Conservation (phyloP, 2,329 filamentous ascomycete species). For the Fusarium sublunatum region DNA sequence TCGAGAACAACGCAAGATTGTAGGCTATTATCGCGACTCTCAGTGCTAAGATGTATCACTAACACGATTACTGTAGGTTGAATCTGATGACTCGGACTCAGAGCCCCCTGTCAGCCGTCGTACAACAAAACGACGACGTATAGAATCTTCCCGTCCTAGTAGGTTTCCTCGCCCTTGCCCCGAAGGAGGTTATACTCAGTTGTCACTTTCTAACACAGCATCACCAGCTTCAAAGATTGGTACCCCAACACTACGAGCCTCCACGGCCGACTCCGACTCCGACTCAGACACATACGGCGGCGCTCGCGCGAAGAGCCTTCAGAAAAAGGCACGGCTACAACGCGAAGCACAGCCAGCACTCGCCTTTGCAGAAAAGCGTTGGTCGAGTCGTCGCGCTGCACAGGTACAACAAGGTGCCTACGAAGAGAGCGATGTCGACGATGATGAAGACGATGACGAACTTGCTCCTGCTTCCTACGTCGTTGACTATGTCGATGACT, state of each 20-base stretch:
- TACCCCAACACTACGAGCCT: slow-evolving; percentile 66
- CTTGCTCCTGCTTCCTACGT: slow-evolving; percentile 73
- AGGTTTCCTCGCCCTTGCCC: slow-evolving; percentile 48
- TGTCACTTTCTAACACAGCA: slow-evolving; percentile 29
- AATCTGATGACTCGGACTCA: slow-evolving; percentile 75
- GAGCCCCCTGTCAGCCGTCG: slow-evolving; percentile 70
- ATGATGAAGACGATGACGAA: slow-evolving; percentile 73
- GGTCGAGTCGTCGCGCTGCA: slow-evolving; percentile 87
- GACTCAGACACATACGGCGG: slow-evolving; percentile 84
- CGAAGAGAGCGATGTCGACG: slow-evolving; percentile 74
- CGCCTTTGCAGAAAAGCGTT: slow-evolving; percentile 83
- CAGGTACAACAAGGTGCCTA: slow-evolving; percentile 73
- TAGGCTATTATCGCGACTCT: slow-evolving; percentile 51
- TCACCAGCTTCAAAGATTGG: slow-evolving; percentile 68
- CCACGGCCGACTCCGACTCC: slow-evolving; percentile 72
- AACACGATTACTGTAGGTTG: slow-evolving; percentile 53
- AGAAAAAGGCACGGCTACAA: slow-evolving; percentile 82
- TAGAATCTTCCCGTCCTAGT: slow-evolving; percentile 73
- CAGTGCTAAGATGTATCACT: slow-evolving; percentile 9
- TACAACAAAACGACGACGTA: slow-evolving; percentile 74
- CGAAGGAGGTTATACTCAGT: not conserved
- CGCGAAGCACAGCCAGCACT: slow-evolving; percentile 74
- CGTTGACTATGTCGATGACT: slow-evolving; percentile 77
- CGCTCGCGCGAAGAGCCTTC: slow-evolving; percentile 73
- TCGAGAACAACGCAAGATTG: slow-evolving; percentile 67